A percentile compares a stretch with the other conserved stretches of the same genome.
phyloP scores from a whole-genome alignment of 2,329 filamentous ascomycete genomes.

The Pyricularia sp. region DNA sequence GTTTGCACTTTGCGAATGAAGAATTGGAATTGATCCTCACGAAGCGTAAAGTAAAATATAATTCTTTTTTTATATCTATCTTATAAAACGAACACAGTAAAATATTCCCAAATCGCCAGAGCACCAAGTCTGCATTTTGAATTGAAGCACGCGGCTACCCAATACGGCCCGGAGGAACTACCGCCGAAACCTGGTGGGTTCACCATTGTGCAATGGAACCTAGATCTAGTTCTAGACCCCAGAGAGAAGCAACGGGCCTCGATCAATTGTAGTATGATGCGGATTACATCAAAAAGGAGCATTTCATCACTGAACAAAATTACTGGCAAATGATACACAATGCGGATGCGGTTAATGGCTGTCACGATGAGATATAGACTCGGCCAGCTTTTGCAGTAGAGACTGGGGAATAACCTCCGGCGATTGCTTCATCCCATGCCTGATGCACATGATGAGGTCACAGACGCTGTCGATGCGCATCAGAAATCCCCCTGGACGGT shows the following conservation, averaged over 20 bases:
- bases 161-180: neutral
- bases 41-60: neutral
- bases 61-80: neutral
- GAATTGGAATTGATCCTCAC: neutral
- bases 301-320: neutral
- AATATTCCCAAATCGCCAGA: neutral
- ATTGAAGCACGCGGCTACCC: neutral
- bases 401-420: neutral
- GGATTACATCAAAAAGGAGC: neutral
- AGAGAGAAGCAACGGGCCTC: neutral
- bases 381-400: neutral
- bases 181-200: neutral
- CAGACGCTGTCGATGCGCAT: neutral
- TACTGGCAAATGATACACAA: no score
- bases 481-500: neutral
- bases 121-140: neutral
- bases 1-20: neutral
- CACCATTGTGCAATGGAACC: neutral
- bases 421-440: neutral
- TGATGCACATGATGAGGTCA: neutral
- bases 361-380: neutral
- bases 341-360: neutral
- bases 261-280: neutral
- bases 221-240: no score
- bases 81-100: neutral